A percentile compares a stretch with the other conserved stretches of the same genome.
Evolutionary conservation across 1,284 basidiomycete species (phyloP).

Genomic region (Irpex lacteus): DNA sequence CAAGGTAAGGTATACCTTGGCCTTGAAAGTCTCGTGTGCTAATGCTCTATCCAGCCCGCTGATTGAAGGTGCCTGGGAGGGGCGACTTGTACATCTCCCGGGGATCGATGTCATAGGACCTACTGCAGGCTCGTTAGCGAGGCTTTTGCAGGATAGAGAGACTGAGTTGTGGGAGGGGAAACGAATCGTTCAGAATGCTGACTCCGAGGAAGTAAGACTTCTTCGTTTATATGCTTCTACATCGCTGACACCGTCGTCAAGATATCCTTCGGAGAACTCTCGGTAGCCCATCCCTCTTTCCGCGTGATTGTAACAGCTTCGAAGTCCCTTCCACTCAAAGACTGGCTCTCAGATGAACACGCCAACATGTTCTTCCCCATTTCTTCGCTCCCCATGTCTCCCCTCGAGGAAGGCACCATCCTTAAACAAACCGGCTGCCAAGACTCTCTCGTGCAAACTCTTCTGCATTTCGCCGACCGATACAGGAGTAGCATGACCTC

Average conservation of each 20-base stretch:
- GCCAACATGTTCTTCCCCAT: slow-evolving; percentile 68
- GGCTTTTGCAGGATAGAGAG: slow-evolving; percentile 59
- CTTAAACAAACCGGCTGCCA: slow-evolving; percentile 25
- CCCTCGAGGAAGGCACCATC: slow-evolving; percentile 36
- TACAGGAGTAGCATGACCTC: slow-evolving; percentile 52
- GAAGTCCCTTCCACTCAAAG: slow-evolving; percentile 56
- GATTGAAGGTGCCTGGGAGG: slow-evolving; percentile 55
- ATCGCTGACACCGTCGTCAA: slow-evolving; percentile 18
- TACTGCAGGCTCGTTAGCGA: slow-evolving; percentile 58
- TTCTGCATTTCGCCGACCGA: slow-evolving; percentile 46
- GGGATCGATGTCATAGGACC: slow-evolving; percentile 61
- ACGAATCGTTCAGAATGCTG: slow-evolving; percentile 50
- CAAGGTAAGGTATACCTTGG: slow-evolving; percentile 40
- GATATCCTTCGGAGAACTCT: slow-evolving; percentile 40
- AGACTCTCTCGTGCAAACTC: slow-evolving; percentile 15
- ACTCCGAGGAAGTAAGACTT: slow-evolving; percentile 41
- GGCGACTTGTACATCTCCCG: slow-evolving; percentile 55
- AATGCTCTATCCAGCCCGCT: slow-evolving; percentile 37
- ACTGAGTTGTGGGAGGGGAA: slow-evolving; percentile 60
- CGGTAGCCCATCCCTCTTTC: slow-evolving; percentile 54
- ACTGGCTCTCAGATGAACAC: slow-evolving; percentile 65
- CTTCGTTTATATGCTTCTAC: not conserved
- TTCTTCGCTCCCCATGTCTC: slow-evolving; percentile 55
- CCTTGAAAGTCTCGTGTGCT: not conserved
- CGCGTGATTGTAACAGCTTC: slow-evolving; percentile 60